Evolutionary conservation across 208 protist genomes (phyloP).

Genomic region (Leishmania arabica): DNA sequence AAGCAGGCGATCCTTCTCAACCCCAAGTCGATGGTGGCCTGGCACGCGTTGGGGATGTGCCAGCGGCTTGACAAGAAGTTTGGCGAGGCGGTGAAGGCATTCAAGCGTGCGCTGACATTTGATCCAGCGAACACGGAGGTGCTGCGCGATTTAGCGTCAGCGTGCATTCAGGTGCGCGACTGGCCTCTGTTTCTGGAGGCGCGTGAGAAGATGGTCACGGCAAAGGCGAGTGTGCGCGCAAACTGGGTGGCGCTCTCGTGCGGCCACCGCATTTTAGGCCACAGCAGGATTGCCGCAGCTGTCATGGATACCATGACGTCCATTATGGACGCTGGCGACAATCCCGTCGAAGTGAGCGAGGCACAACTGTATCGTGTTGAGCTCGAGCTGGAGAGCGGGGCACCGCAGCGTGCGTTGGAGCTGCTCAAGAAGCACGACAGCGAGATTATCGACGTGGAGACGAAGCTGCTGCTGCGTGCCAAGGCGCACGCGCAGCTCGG

Average conservation of each 20-base stretch:
- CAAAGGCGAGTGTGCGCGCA: constrained; percentile 83
- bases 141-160: constrained; percentile 86
- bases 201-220: constrained; percentile 86
- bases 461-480: constrained; percentile 64
- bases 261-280: constrained; percentile 75
- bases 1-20: constrained; percentile 58
- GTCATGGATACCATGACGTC: constrained; percentile 80
- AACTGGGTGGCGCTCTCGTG: constrained; percentile 90
- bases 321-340: constrained; percentile 81
- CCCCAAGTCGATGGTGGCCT: constrained; percentile 84
- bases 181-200: constrained; percentile 89
- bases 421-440: constrained; percentile 78
- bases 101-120: constrained; percentile 75
- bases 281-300: constrained; percentile 68
- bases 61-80: constrained; percentile 92
- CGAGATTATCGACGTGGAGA: constrained; percentile 67
- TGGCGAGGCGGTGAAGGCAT: constrained; percentile 92
- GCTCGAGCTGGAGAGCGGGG: constrained; percentile 67
- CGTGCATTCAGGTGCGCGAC: constrained; percentile 94
- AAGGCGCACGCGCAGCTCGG: constrained; percentile 73
- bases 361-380: constrained; percentile 73
- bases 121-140: constrained; percentile 88
- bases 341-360: constrained; percentile 75
- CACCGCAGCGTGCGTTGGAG: constrained; percentile 61
- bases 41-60: constrained; percentile 95